Base-by-base conservation (phyloP, 129 eudicot species). In the Mikania micrantha region DNA sequence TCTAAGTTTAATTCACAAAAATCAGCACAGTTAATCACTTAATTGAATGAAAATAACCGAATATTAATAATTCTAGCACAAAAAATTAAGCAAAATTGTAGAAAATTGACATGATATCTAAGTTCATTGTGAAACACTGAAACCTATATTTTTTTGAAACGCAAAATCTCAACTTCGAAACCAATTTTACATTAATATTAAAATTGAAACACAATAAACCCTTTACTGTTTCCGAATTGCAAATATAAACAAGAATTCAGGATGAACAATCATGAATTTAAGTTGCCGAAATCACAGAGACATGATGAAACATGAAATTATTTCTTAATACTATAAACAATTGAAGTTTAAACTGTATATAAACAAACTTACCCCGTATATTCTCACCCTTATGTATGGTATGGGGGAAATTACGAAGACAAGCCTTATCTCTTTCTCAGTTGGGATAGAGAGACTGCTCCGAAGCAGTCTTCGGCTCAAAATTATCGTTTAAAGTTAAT, bases 1-100 rank as follows among this genome's bases (percentile, higher is more conserved):
- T 84, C 95, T 87, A 82, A 80, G 80, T 32, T 44, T 60, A 52
- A 24, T 13, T 41, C 19, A 25, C n/a, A 1, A 72, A 62, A 60
- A 20, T 47, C 12, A 66, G 3, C 31, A 40, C 22, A 32, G 42
- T 66, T 5, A 75, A 21, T 53, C 25, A 20, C 45, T 7, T 54
- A 24, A 27, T 27, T n/a, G 16, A 25, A 2, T 40, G 56, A 25
- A 42, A 27, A 8, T 9, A 47, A 29, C 7, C 53, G 10, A 32
- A 29, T 2, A 4, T 45, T 4, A 13, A 19, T 0, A 29, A 31
- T 15, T 35, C 4, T 32, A 59, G 4, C 54, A 69, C 15, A 40
- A 27, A 24, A n/a, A 69, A n/a, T 13, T 42, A 45, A 17, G 28
- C 73, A 21, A 34, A 67, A 31, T 13, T 9, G 11, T 3, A 52